Evolutionary conservation across 352 stramenopile genomes (phyloP).

Genomic region (Phytophthora capsici): DNA sequence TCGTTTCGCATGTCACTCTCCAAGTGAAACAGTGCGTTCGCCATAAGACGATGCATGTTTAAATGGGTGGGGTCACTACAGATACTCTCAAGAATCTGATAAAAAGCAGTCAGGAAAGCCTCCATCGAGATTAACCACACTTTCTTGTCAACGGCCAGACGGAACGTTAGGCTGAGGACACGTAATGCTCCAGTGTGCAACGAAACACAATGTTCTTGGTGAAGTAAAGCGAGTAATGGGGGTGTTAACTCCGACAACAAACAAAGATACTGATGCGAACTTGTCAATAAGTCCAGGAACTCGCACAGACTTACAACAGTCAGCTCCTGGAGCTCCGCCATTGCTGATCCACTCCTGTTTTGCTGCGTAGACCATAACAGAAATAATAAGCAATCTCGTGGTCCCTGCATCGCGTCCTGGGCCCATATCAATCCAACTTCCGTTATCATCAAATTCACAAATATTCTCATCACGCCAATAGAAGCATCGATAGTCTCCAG

Average conservation of each 20-base stretch:
- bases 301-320: constrained; percentile 10
- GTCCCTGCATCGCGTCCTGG: constrained; percentile 30
- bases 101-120: constrained; percentile 24
- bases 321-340: constrained; percentile 12
- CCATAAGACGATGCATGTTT: constrained; percentile 12
- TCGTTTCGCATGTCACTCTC: not conserved
- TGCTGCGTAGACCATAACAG: constrained; percentile 15
- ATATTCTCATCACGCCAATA: constrained; percentile 21
- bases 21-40: constrained; percentile 12
- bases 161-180: constrained; percentile 26
- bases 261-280: constrained; percentile 26
- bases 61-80: constrained; percentile 13
- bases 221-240: constrained; percentile 18
- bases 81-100: constrained; percentile 19
- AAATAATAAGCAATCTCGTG: constrained; percentile 25
- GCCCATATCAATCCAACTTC: constrained; percentile 23
- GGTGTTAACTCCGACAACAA: constrained; percentile 16
- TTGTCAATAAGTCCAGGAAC: constrained; percentile 28
- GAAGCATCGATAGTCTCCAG: constrained; percentile 2
- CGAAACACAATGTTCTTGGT: constrained; percentile 7
- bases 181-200: constrained; percentile 21
- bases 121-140: constrained; percentile 29
- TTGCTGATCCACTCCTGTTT: not conserved
- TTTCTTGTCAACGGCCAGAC: constrained; percentile 31
- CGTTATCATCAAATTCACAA: constrained; percentile 24